Base-by-base conservation (phyloP, 495 filamentous ascomycete genomes). In the Niebla homalea region DNA sequence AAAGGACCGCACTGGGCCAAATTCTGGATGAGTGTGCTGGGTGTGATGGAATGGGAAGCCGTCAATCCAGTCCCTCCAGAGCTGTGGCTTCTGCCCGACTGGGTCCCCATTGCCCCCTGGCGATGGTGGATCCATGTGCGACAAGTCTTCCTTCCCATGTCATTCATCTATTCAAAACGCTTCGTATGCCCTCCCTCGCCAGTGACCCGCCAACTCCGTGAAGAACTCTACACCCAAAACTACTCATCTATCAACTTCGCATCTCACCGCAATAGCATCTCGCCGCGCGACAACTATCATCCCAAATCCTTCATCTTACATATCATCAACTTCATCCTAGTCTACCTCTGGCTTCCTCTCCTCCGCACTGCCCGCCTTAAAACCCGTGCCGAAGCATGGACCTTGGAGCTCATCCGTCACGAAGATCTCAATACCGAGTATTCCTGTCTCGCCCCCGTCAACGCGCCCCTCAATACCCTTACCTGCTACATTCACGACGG, bases 111-210 rank as follows among this genome's bases (percentile, higher is more conserved):
- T 56, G 82, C 87, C 10, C 92, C 93, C 0, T 97, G 93, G 92
- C 74, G 88, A 42, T 98, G 92, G 92, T 98, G 92, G 92, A 87
- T 94, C 54, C 92, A 98, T 54, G 94, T 94, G 65, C 87, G 92
- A 15, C 79, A 83, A 62, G 90, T 98, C 26, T 95, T 89, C 63
- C 65, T 95, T 35, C 84, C 90, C 10, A 94, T 97, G 87, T 80
- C 83, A 12, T 97, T 82, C 58, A 70, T 96, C 36, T 95, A 82
- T 70, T 90, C 87, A 6, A 83, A 81, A 67, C 75, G 74, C 39
- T 93, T 81, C 73, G 73, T 74, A 11, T 79, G 78, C 50, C 84
- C 85, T 16, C 69, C 81, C 46, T 85, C 82, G 43, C 77, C 85
- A 10, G 55, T 90, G 1, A 85, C 83, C 43, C 74, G 71, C 15